Evolutionary conservation across 1,139 yeast genomes (phyloP).

Genomic region (Kurtzmaniella quercitrusa): DNA sequence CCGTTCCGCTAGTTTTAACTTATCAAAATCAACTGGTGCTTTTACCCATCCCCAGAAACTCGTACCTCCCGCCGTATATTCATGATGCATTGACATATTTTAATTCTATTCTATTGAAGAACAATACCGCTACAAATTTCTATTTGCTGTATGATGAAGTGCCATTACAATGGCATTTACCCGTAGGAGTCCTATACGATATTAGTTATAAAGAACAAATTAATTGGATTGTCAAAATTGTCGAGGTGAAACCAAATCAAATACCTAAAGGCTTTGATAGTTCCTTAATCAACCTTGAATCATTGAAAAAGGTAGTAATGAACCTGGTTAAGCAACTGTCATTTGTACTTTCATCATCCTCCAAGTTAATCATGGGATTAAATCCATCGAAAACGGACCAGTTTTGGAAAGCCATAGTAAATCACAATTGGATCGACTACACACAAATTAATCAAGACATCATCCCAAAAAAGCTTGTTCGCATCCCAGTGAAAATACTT

Average conservation of each 20-base stretch:
- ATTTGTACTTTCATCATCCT: constrained; percentile 65
- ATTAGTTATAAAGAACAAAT: constrained; percentile 22
- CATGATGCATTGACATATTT: constrained; percentile 42
- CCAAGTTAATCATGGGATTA: constrained; percentile 72
- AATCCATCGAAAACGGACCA: constrained; percentile 55
- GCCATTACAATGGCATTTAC: constrained; percentile 76
- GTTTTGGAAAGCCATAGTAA: constrained; percentile 52
- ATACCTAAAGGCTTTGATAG: constrained; percentile 16
- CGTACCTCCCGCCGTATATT: constrained; percentile 55
- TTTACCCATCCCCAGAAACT: constrained; percentile 35
- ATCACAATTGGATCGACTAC: constrained; percentile 27
- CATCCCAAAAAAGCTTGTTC: constrained; percentile 28
- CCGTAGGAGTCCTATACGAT: constrained; percentile 71
- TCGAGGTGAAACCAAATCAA: neutral
- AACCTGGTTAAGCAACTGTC: constrained; percentile 81
- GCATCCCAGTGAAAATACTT: constrained; percentile 60
- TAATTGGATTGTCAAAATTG: neutral
- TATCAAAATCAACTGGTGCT: constrained; percentile 19
- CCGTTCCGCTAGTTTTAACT: constrained; percentile 1
- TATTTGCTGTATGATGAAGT: constrained; percentile 33
- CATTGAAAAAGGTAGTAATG: constrained; percentile 53
- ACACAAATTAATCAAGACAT: constrained; percentile 24
- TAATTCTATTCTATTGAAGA: constrained; percentile 24
- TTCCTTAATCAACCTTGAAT: neutral
- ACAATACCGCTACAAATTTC: constrained; percentile 25